Evolutionary conservation across 768 basidiomycete genomes (phyloP).

Genomic region (Termitomyces eurrhizus): DNA sequence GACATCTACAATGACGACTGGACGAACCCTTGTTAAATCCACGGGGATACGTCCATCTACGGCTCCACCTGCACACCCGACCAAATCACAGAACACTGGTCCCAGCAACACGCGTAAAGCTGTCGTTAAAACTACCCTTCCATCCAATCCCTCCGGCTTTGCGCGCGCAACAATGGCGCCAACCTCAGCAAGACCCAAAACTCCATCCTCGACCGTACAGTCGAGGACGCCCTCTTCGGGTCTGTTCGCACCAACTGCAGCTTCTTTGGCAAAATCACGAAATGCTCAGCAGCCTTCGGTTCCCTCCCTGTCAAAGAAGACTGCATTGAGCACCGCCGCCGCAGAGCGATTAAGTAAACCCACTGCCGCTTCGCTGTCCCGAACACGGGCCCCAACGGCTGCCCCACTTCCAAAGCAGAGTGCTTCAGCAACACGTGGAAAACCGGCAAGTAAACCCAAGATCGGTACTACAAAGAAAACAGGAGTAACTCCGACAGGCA

Average conservation of each 20-base stretch:
- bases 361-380: constrained; percentile 74
- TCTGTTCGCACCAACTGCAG: constrained; percentile 79
- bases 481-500: constrained; percentile 17
- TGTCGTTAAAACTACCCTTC: constrained; percentile 18
- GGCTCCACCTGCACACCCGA: constrained; percentile 18
- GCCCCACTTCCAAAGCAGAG: constrained; percentile 26
- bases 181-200: constrained; percentile 24
- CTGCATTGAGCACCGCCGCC: constrained; percentile 46
- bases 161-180: constrained; percentile 16
- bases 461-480: constrained; percentile 1
- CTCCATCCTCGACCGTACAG: constrained; percentile 30
- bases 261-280: constrained; percentile 70
- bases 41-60: constrained; percentile 17
- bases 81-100: constrained; percentile 37
- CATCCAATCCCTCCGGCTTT: constrained; percentile 26
- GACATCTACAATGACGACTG: constrained; percentile 10
- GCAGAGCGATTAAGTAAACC: constrained; percentile 75
- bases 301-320: constrained; percentile 50
- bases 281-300: constrained; percentile 40
- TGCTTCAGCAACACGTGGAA: constrained; percentile 25
- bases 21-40: constrained; percentile 23
- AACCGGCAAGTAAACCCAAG: constrained; percentile 21
- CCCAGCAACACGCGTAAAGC: constrained; percentile 29
- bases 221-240: constrained; percentile 65
- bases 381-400: constrained; percentile 39